These are phyloP conservation scores for Rhizopus stolonifer DNA, from an alignment of 371 early-diverging fungal species.

Conservation along the genomic window DNA sequence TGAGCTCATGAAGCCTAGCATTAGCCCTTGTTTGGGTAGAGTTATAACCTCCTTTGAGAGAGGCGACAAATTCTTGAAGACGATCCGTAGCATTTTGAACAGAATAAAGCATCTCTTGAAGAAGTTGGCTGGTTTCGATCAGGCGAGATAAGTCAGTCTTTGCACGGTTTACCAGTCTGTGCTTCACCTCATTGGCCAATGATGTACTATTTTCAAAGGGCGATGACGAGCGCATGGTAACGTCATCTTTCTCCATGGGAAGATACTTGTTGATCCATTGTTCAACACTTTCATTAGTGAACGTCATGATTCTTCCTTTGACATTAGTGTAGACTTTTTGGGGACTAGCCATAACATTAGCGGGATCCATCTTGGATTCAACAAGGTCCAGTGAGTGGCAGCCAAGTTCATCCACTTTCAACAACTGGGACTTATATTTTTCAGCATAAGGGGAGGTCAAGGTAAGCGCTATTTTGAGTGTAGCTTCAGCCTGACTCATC, in stretches of 20 bases:
- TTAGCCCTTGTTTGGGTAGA: conserved; percentile 26
- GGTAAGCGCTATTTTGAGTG: conserved; percentile 42
- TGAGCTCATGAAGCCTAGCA: conserved; percentile 31
- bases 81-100: conserved; percentile 23
- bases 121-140: conserved; percentile 26
- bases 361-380: conserved; percentile 60
- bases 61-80: conserved; percentile 32
- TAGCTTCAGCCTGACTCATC: conserved; percentile 43
- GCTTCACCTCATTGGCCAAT: conserved; percentile 22
- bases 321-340: conserved; percentile 24
- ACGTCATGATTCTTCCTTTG: conserved; percentile 29
- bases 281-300: conserved; percentile 30
- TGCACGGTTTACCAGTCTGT: conserved; percentile 24
- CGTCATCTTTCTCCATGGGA: conserved; percentile 20
- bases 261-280: conserved; percentile 45
- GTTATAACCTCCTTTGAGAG: conserved; percentile 30
- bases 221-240: conserved; percentile 8
- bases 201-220: conserved; percentile 30
- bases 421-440: conserved; percentile 49
- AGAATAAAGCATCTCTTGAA: conserved; percentile 26
- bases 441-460: conserved; percentile 48
- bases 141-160: conserved; percentile 29
- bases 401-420: conserved; percentile 58
- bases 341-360: conserved; percentile 44
- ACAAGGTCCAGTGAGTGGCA: conserved; percentile 63